Evolutionary conservation across 164 flowering plant species (phyloP).

Genomic region (Saururus chinensis): DNA sequence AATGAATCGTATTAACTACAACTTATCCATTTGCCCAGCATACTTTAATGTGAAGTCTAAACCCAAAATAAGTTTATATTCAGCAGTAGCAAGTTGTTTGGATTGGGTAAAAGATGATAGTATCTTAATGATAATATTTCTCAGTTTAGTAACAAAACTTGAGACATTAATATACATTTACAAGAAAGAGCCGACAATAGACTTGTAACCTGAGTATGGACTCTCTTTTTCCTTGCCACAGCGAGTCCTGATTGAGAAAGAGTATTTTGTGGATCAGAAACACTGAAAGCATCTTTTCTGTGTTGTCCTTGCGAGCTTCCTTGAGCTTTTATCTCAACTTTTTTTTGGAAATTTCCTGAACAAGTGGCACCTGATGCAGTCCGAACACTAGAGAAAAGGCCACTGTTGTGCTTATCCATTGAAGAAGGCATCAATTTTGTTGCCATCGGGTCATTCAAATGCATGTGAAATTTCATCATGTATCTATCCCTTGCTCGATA

Average conservation of each 20-base stretch:
- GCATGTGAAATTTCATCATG: conserved; percentile 56
- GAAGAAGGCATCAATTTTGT: conserved; percentile 37
- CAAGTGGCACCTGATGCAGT: conserved; percentile 34
- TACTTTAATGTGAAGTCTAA: no score
- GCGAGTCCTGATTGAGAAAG: conserved; percentile 50
- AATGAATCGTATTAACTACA: neutral
- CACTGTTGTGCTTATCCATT: conserved; percentile 40
- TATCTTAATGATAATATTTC: no score
- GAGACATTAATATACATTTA: neutral
- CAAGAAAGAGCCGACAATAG: neutral
- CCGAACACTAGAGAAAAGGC: conserved; percentile 33
- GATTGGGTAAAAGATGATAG: no score
- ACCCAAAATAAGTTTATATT: no score
- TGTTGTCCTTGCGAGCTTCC: conserved; percentile 36
- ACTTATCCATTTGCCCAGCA: no score
- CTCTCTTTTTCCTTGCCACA: conserved; percentile 60
- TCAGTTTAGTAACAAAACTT: no score
- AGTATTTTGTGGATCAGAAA: conserved; percentile 42
- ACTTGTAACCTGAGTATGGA: conserved; percentile 64
- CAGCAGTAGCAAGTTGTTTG: no score
- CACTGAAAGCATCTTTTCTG: conserved; percentile 50
- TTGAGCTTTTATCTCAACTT: conserved; percentile 40
- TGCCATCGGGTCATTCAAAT: conserved; percentile 36
- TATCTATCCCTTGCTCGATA: conserved; percentile 59
- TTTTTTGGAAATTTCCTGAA: conserved; percentile 36